Evolutionary conservation across 345 rosid species (phyloP).

Genomic region (Populus ilicifolia): DNA sequence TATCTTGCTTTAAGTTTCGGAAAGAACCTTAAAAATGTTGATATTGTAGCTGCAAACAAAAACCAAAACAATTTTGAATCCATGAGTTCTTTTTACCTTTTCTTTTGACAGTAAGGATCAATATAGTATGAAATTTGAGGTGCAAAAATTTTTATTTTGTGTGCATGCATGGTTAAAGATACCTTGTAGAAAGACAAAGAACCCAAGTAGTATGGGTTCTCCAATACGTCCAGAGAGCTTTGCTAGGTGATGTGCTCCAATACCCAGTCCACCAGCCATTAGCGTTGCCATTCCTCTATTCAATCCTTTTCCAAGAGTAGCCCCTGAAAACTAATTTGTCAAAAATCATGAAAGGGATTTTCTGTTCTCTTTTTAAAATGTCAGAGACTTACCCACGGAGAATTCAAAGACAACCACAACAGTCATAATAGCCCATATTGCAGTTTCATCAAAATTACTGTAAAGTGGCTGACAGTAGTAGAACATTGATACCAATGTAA

Average conservation of each 20-base stretch:
- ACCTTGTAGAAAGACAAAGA: constrained; percentile 66
- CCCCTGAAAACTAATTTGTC: constrained; percentile 39
- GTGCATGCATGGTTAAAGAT: background rate
- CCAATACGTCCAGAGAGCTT: constrained; percentile 43
- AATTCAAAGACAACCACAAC: constrained; percentile 35
- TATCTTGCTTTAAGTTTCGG: constrained; percentile 33
- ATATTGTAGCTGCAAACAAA: constrained; percentile 20
- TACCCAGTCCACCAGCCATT: constrained; percentile 54
- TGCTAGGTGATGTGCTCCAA: constrained; percentile 69
- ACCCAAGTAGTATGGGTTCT: constrained; percentile 61
- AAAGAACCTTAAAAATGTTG: constrained; percentile 29
- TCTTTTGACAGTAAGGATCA: background rate
- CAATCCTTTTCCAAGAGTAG: constrained; percentile 65
- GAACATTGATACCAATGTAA: constrained; percentile 36
- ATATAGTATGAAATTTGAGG: background rate
- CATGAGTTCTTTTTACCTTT: background rate
- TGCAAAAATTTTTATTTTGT: background rate
- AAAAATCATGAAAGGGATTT: background rate
- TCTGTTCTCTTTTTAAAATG: background rate
- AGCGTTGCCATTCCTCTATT: constrained; percentile 70
- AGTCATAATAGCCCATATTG: constrained; percentile 45
- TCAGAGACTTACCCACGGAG: constrained; percentile 34
- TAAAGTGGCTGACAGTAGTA: constrained; percentile 34
- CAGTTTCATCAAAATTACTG: constrained; percentile 22
- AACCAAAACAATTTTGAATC: background rate